phyloP scores from a whole-genome alignment of 441 rosid species.

The Manihot esculenta region DNA sequence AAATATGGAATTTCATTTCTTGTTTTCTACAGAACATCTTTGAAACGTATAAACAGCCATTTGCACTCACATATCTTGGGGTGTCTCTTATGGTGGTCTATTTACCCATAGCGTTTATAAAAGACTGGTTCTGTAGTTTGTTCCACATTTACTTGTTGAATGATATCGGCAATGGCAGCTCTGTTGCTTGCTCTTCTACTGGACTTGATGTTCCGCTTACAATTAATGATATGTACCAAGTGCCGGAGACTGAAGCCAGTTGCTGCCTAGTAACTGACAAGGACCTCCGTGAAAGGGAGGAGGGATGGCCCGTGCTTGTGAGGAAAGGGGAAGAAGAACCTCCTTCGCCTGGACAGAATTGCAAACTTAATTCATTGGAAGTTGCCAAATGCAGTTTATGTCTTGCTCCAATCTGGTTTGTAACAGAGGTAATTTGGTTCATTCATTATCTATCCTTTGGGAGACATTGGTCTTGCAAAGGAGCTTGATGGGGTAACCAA shows the following conservation, averaged over 20 bases:
- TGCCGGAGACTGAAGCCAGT: constrained; percentile 23
- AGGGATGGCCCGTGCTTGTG: constrained; percentile 37
- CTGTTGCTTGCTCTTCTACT: constrained; percentile 17
- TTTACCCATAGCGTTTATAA: constrained; percentile 47
- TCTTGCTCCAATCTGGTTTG: constrained; percentile 64
- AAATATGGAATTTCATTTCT: background rate
- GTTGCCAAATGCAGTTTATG: constrained; percentile 47
- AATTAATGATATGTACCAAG: constrained; percentile 27
- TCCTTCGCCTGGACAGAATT: constrained; percentile 16
- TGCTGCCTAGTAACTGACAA: constrained; percentile 29
- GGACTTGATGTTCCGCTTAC: constrained; percentile 43
- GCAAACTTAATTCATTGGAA: constrained; percentile 36
- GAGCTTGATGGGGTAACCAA: background rate
- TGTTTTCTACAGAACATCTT: constrained; percentile 48
- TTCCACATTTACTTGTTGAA: constrained; percentile 10
- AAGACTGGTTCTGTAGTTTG: constrained; percentile 41
- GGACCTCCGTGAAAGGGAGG: constrained; percentile 47
- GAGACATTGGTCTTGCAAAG: background rate
- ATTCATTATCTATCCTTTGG: background rate
- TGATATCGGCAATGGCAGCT: constrained; percentile 6
- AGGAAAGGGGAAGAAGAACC: constrained; percentile 33
- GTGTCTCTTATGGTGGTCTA: constrained; percentile 61
- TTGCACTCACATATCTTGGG: constrained; percentile 58
- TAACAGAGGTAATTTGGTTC: constrained; percentile 44
- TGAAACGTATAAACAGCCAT: constrained; percentile 51